A percentile compares a stretch with the other conserved stretches of the same genome.
Evolutionary conservation across 192 early-diverging fungal species (phyloP).

Genomic region (Spinellus fusiger): DNA sequence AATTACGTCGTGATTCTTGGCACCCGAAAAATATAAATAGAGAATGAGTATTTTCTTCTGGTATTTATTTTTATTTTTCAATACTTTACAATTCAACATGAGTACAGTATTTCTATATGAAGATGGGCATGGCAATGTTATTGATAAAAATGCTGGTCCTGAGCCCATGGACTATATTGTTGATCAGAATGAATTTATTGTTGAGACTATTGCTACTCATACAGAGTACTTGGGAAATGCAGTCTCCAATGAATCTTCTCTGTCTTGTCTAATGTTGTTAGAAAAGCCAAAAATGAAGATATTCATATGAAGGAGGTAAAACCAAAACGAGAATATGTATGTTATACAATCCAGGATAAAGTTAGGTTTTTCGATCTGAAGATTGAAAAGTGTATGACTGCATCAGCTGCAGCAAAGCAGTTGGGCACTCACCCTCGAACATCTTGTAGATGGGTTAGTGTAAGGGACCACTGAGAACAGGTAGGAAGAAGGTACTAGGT

Average conservation of each 20-base stretch:
- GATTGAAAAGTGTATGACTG: constrained; percentile 5
- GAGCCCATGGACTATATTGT: constrained; percentile 14
- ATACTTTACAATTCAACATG: not conserved
- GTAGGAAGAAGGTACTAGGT: no score
- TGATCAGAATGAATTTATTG: no score
- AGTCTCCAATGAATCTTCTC: not conserved
- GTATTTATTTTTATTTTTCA: no score
- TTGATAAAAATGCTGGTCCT: constrained; percentile 5
- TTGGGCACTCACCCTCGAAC: constrained; percentile 7
- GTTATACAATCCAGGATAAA: constrained; percentile 6
- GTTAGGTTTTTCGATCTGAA: not conserved
- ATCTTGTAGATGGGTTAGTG: constrained; percentile 10
- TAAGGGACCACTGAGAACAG: no score
- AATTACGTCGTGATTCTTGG: no score
- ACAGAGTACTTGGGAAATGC: constrained; percentile 1
- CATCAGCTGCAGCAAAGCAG: constrained; percentile 3
- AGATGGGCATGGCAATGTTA: constrained; percentile 3
- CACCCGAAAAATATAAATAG: no score
- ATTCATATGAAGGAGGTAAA: not conserved
- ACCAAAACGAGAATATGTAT: not conserved
- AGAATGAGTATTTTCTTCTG: no score
- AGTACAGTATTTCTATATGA: constrained; percentile 7
- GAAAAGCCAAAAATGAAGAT: not conserved
- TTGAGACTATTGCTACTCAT: constrained; percentile 4
- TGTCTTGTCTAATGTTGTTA: not conserved